A percentile compares a stretch with the other conserved stretches of the same genome.
These are phyloP conservation scores for Vachellia collinsii DNA, from an alignment of 306 rosid genomes.

Conservation along the genomic window DNA sequence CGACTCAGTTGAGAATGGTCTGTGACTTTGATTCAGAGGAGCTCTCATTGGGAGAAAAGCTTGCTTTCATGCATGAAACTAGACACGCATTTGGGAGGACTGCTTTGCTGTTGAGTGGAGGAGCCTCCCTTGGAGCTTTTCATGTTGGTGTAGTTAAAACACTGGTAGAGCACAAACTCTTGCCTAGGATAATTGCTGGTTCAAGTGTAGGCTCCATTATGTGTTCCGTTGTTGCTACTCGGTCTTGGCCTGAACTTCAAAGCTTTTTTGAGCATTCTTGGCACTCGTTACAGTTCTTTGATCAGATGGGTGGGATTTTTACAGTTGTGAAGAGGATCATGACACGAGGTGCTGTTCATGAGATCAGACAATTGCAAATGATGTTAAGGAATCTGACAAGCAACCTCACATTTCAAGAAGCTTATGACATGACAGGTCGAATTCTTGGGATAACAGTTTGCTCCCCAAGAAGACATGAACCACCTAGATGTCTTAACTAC, in stretches of 20 bases:
- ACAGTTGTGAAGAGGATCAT: slow-evolving; percentile 84
- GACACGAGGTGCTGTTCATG: slow-evolving; percentile 90
- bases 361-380: slow-evolving; percentile 87
- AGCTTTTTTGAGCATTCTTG: slow-evolving; percentile 89
- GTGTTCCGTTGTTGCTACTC: slow-evolving; percentile 93
- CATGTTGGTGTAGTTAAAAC: slow-evolving; percentile 90
- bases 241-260: slow-evolving; percentile 97
- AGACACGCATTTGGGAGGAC: slow-evolving; percentile 98
- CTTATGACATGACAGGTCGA: slow-evolving; percentile 97
- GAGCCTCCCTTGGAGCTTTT: slow-evolving; percentile 95
- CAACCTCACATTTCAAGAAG: slow-evolving; percentile 97
- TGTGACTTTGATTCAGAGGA: slow-evolving; percentile 90
- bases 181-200: slow-evolving; percentile 96
- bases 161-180: slow-evolving; percentile 82
- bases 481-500: slow-evolving; percentile 98
- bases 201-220: slow-evolving; percentile 98
- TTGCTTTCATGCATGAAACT: slow-evolving; percentile 92
- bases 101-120: slow-evolving; percentile 94
- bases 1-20: slow-evolving; percentile 89
- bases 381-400: slow-evolving; percentile 89
- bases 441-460: slow-evolving; percentile 96
- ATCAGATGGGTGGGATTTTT: slow-evolving; percentile 89
- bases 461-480: slow-evolving; percentile 97
- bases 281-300: slow-evolving; percentile 89
- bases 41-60: slow-evolving; percentile 80